These are phyloP conservation scores for Fusarium domesticum DNA, from an alignment of 2,329 filamentous ascomycete species.

Conservation along the genomic window DNA sequence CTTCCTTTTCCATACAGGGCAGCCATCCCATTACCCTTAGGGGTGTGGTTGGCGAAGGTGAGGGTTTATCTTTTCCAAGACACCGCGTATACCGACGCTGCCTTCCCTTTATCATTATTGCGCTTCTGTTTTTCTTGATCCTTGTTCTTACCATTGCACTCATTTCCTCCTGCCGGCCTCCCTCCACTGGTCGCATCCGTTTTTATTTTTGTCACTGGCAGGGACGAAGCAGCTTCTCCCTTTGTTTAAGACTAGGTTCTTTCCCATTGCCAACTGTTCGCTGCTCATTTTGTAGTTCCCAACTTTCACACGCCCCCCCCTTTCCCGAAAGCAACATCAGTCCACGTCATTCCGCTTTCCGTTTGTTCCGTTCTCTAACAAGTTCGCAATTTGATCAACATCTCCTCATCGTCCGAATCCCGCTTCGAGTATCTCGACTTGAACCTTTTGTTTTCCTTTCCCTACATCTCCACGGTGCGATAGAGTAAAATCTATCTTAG, in stretches of 20 bases:
- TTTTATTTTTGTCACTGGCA: neutral
- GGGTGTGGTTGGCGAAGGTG: neutral
- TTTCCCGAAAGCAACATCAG: neutral
- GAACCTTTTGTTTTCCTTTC: slow-evolving; percentile 3
- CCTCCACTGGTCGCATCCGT: neutral
- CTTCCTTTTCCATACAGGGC: neutral
- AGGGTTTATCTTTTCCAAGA: neutral
- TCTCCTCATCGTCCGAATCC: neutral
- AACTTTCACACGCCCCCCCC: neutral
- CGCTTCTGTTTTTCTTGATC: neutral
- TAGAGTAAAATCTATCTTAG: slow-evolving; percentile 6
- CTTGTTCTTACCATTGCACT: neutral
- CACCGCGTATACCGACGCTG: neutral
- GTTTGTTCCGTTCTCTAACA: neutral
- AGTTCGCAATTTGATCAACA: neutral
- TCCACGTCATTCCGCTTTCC: neutral
- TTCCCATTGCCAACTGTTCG: neutral
- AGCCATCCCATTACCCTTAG: neutral
- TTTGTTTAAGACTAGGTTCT: neutral
- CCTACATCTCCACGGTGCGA: neutral
- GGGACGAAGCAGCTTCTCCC: neutral
- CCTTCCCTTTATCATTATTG: neutral
- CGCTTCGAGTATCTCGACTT: no score
- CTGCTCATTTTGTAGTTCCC: neutral
- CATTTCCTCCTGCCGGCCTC: neutral